Conservation (phyloP, 768 basidiomycete genomes). For the Rhizopogon salebrosus region DNA sequence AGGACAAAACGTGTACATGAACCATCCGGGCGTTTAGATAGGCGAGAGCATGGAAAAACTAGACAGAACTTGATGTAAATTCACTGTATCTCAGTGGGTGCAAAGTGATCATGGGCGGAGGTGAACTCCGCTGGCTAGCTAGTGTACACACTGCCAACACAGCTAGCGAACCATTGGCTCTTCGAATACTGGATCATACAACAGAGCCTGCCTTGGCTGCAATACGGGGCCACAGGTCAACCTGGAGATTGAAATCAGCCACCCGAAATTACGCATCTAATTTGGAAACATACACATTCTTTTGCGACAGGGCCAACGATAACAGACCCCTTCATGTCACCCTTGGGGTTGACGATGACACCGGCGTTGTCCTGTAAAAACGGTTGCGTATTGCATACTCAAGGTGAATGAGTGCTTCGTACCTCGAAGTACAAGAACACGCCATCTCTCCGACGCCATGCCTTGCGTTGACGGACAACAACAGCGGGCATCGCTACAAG, state of each 20-base stretch:
- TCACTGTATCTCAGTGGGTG: too few relatives aligned
- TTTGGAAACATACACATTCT: conserved; percentile 77
- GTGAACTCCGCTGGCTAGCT: too few relatives aligned
- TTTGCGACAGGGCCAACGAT: conserved; percentile 98
- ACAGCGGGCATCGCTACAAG: conserved; percentile 89
- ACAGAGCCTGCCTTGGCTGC: conserved; percentile 98
- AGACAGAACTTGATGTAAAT: too few relatives aligned
- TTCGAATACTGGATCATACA: conserved; percentile 51
- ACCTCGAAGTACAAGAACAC: conserved; percentile 99
- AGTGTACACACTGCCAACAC: too few relatives aligned
- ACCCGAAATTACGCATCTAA: not conserved
- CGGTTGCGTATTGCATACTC: not conserved
- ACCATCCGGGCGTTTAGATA: too few relatives aligned
- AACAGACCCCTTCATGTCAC: conserved; percentile 99
- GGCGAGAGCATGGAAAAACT: too few relatives aligned
- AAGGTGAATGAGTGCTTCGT: conserved; percentile 13
- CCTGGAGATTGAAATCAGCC: conserved; percentile 38
- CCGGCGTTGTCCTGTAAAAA: conserved; percentile 79
- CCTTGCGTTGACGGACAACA: conserved; percentile 95
- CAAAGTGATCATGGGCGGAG: too few relatives aligned
- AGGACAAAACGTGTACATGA: too few relatives aligned
- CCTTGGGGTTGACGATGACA: conserved; percentile 97
- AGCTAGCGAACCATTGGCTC: too few relatives aligned
- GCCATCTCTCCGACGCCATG: conserved; percentile 97
- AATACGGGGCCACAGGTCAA: conserved; percentile 98